Evolutionary conservation across 805 yeast species (phyloP), one percentile per base, ranked within the genome.

Genomic region (Torulaspora delbrueckii): DNA sequence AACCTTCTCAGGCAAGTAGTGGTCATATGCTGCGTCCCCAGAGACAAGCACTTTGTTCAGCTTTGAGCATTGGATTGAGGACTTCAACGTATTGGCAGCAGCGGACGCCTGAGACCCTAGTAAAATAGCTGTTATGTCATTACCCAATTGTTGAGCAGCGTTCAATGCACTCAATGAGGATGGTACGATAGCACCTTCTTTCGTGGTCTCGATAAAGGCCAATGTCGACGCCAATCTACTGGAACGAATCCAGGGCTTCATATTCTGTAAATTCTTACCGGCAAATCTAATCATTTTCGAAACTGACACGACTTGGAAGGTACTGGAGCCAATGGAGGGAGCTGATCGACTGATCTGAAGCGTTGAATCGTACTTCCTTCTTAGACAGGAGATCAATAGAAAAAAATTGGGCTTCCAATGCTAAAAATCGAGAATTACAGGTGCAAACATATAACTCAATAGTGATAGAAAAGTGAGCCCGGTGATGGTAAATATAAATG

Each of bases 101-200:
- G 65, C 67, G 50, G 67, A 59, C 2, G 86, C 79, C 2, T 76
- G 65, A 2, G 82, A 64, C 4, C 96, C 96, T 7, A 85, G 73
- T 9, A 88, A 60, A 2, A 90, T 63, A 1, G 90, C 96, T n/a
- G 85, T 81, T 40, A 91, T 73, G 35, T 95, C 91, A 58, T 82
- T 77, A 6, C 88, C 86, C 37, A 90, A 68, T 56, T 81, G 75
- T 42, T 68, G 66, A 14, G 98, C 96, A 9, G 98, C 98, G 9
- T 79, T 70, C 28, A 90, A 62, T 1, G 90, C 74, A 16, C 87
- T 79, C 48, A 87, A 72, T 5, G 95, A 78, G 4, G 86, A 78
- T 9, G 93, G 78, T 1, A 84, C 67, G 42, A 86, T 67, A 25
- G 71, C 64, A 12, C 78, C 72, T 14, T 77, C 78, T 4, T 73